Evolutionary conservation across 441 rosid species (phyloP), one percentile per base, ranked within the genome.

Genomic region (Pelargonium citronellum): DNA sequence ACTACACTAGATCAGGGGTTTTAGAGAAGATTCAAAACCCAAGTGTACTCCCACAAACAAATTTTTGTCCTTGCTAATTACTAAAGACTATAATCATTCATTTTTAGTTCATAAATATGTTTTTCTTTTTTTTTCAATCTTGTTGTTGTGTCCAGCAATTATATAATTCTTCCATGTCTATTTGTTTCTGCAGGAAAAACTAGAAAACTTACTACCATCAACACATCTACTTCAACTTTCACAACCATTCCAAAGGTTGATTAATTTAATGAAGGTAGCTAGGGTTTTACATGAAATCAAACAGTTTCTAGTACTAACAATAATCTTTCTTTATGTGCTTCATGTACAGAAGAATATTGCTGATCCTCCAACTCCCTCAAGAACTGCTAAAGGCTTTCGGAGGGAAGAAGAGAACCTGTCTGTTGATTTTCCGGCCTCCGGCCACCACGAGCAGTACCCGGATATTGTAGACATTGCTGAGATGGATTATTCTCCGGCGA

Each of bases 401-500:
- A 61, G 68, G 66, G 34, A 73, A 63, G 65, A 70, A 67, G 78
- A 76, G 75, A 63, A 72, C 51, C 4, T 70, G 64, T 17, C 49
- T 0, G 44, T 39, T 44, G 61, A 69, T 43, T 74, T 13, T 11
- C 16, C 57, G 16, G 51, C 37, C 37, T 30, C 37, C 37, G 5
- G 37, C 4, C 37, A 30, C 37, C 37, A 2, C 5, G 74, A 80
- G 20, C 76, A 68, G 0, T 20, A 43, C 51, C 79, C 74, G 60
- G 80, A 80, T 22, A 63, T 75, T 16, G 71, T 77, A 72, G 78
- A 77, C 70, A 75, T 79, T 9, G 58, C 78, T 3, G 83, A 76
- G 79, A 81, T 83, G 87, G 87, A 83, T 58, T 85, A 85, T 55
- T 79, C 89, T 79, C 84, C 84, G 41, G 84, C 89, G 5, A 79